Base-by-base conservation (phyloP, 345 rosid species). In the Nasturtium officinale region DNA sequence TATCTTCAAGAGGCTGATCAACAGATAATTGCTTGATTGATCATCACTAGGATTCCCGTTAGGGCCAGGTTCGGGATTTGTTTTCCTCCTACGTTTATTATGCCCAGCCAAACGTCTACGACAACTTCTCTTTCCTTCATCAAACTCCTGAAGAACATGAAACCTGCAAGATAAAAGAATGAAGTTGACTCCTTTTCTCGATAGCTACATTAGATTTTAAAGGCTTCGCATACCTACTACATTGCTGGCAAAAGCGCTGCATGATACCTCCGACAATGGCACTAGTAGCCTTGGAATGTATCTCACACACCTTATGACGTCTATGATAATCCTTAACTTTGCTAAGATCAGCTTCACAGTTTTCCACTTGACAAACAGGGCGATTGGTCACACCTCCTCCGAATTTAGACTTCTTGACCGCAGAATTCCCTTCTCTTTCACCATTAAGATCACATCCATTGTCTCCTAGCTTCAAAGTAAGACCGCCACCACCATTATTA, bases 181-280 rank as follows among this genome's bases (percentile, higher is more conserved):
- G 4, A 60, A 45, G 10, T 33, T 25, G 9, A 50, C 50, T n/a
- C 6, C 3, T 7, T 37, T 3, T 9, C 4, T 16, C 1, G 1
- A 23, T 55, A 23, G 7, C 25, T 32, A 0, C 20, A 40, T 42
- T 5, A 71, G 70, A 21, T 12, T 43, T 58, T 16, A 29, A 28
- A 40, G 50, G 59, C 61, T 47, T 38, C 5, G 35, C 85, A 80
- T 82, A 96, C 99, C 98, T 83, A 79, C 99, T 96, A 70, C 99
- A 96, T 84, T 96, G 99, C 83, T 96, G 99, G 83, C 99, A 96
- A 73, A 96, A 96, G 30, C 99, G 90, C 87, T 96, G 99, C 98
- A 96, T 84, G 21, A 82, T 83, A 63, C 83, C 87, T 65, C 95
- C 97, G 17, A 96, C 98, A 21, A 89, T 83, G 0, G 99, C 98